These are phyloP conservation scores for Suillus lakei DNA, from an alignment of 768 basidiomycete species.

Conservation along the genomic window DNA sequence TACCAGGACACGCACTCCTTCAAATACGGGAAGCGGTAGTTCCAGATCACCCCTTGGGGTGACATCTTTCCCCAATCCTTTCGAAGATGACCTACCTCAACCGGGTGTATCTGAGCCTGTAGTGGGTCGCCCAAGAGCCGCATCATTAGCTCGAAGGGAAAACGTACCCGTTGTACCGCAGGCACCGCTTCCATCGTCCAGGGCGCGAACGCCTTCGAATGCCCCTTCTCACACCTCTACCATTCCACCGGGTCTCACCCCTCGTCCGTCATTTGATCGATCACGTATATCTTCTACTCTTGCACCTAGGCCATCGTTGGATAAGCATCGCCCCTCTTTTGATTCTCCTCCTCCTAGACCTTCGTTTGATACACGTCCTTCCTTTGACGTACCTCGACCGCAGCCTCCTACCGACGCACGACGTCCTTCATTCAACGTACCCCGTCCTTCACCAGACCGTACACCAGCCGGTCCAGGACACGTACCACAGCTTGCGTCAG, in stretches of 20 bases:
- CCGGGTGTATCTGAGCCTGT: not conserved
- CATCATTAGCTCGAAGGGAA: constrained; percentile 23
- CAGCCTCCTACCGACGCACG: constrained; percentile 4
- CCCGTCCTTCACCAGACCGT: constrained; percentile 20
- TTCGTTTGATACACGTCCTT: constrained; percentile 12
- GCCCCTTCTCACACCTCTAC: constrained; percentile 5
- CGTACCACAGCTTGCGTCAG: not conserved
- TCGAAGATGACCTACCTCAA: constrained; percentile 15
- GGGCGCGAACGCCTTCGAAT: constrained; percentile 5
- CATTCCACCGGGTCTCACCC: constrained; percentile 16
- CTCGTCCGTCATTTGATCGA: constrained; percentile 23
- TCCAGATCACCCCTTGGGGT: constrained; percentile 15
- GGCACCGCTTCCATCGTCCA: constrained; percentile 15
- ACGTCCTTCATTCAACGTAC: constrained; percentile 17
- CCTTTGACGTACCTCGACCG: constrained; percentile 18
- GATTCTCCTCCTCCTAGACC: constrained; percentile 2
- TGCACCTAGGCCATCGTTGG: constrained; percentile 20
- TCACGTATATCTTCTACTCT: constrained; percentile 20
- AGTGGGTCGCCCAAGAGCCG: constrained; percentile 18
- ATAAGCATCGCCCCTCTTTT: constrained; percentile 13
- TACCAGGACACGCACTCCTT: constrained; percentile 24
- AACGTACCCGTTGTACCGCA: constrained; percentile 5
- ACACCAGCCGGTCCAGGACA: not conserved
- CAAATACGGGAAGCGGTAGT: constrained; percentile 17
- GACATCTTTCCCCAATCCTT: constrained; percentile 16